Evolutionary conservation across 2,329 filamentous ascomycete species (phyloP).

Genomic region (Ceratocystis papillata): DNA sequence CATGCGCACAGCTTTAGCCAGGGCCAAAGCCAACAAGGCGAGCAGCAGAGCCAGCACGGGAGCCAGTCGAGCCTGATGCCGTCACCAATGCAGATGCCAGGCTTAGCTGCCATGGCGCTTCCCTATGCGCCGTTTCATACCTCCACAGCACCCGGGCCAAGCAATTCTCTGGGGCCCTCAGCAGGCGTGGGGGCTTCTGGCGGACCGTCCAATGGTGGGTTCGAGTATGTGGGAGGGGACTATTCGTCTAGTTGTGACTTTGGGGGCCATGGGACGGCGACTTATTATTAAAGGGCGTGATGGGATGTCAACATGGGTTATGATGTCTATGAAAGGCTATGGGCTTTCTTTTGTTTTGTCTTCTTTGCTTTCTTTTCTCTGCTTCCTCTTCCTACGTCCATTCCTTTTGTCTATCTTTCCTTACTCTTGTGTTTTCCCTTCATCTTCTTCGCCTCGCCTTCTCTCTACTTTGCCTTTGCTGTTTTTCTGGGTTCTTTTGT

Average conservation of each 20-base stretch:
- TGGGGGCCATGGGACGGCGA: neutral
- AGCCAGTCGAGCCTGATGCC: neutral
- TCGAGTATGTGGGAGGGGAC: conserved; percentile 20
- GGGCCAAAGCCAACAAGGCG: neutral
- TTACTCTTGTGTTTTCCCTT: neutral
- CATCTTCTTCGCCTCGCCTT: conserved; percentile 1
- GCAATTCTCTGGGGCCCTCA: neutral
- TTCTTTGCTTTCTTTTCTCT: neutral
- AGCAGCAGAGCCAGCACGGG: neutral
- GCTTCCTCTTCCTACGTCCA: neutral
- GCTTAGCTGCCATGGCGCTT: neutral
- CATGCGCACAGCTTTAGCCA: neutral
- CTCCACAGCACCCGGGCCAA: neutral
- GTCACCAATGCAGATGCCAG: conserved; percentile 9
- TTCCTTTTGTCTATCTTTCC: conserved; percentile 8
- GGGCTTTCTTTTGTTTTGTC: conserved; percentile 3
- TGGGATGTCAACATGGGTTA: neutral
- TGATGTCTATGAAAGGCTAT: neutral
- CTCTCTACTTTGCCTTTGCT: neutral
- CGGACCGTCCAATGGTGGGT: neutral
- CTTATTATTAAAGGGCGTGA: conserved; percentile 14
- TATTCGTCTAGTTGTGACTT: conserved; percentile 13
- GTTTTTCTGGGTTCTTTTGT: neutral
- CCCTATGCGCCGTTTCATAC: conserved; percentile 5
- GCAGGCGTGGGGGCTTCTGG: neutral